These are phyloP conservation scores for Odontarrhena argentea DNA, from an alignment of 345 rosid genomes.

Conservation along the genomic window DNA sequence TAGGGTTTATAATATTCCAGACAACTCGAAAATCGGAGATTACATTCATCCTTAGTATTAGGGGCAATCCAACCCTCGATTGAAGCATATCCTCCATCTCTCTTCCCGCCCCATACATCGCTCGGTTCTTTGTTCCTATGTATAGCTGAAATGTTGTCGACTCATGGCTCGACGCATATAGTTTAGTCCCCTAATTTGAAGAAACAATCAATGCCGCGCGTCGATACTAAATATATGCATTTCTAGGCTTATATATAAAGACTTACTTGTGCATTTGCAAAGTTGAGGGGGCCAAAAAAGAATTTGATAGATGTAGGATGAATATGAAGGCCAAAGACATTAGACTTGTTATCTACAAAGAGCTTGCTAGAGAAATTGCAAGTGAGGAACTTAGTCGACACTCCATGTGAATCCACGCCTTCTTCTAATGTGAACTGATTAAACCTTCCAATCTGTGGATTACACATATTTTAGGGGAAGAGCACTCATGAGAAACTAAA, in stretches of 20 bases:
- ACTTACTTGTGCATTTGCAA: constrained; percentile 63
- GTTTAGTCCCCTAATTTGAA: constrained; percentile 48
- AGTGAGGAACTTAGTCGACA: constrained; percentile 67
- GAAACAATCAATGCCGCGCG: background rate
- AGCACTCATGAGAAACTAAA: background rate
- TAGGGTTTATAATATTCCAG: constrained; percentile 59
- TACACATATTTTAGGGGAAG: constrained; percentile 6
- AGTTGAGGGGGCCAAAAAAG: constrained; percentile 60
- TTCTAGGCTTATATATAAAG: background rate
- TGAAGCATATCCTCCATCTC: constrained; percentile 77
- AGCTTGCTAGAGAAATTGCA: constrained; percentile 64
- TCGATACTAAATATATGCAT: background rate
- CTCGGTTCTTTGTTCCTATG: constrained; percentile 62
- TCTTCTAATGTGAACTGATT: constrained; percentile 61
- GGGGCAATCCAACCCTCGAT: constrained; percentile 66
- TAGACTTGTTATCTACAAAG: constrained; percentile 71
- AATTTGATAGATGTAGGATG: constrained; percentile 58
- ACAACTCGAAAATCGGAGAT: constrained; percentile 57
- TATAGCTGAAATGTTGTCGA: constrained; percentile 46
- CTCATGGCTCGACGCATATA: constrained; percentile 53
- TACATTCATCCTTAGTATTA: constrained; percentile 48
- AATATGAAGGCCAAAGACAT: constrained; percentile 74
- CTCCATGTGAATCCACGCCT: constrained; percentile 79
- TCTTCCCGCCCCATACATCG: constrained; percentile 88
- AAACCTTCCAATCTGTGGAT: constrained; percentile 57